A percentile compares a stretch with the other conserved stretches of the same genome.
phyloP scores from a whole-genome alignment of 768 basidiomycete genomes.

The Austroboletus eburneus region DNA sequence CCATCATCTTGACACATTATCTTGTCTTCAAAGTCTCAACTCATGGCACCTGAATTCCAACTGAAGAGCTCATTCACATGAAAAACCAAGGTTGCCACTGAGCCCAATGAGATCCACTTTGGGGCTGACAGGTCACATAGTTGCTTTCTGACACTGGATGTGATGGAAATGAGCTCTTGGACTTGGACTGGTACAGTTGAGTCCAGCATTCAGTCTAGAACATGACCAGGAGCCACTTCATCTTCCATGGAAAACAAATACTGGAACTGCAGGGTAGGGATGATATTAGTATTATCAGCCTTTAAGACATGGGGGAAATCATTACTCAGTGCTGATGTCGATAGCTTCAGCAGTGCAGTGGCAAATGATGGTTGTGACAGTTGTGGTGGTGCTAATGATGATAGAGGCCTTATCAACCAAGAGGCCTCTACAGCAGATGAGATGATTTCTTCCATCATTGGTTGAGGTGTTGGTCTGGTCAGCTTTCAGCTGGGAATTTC shows the following conservation, averaged over 20 bases:
- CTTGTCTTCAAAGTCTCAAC: neutral
- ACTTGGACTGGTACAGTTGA: neutral
- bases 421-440: too few species aligned
- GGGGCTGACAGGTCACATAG: too few species aligned
- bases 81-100: neutral
- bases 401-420: too few species aligned
- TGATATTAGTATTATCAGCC: too few species aligned
- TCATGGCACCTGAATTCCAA: neutral
- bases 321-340: too few species aligned
- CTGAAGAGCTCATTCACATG: neutral
- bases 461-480: too few species aligned
- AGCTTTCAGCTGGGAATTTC: too few species aligned
- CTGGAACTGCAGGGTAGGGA: neutral
- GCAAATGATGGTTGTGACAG: too few species aligned
- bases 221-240: neutral
- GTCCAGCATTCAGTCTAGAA: neutral
- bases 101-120: neutral
- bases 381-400: too few species aligned
- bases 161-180: neutral
- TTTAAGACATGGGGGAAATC: too few species aligned
- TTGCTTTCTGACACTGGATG: neutral
- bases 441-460: too few species aligned
- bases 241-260: constrained; percentile 1
- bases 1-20: neutral
- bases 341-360: too few species aligned